These are phyloP conservation scores for Allium sativum DNA, from an alignment of 106 monocot genomes.

Conservation along the genomic window DNA sequence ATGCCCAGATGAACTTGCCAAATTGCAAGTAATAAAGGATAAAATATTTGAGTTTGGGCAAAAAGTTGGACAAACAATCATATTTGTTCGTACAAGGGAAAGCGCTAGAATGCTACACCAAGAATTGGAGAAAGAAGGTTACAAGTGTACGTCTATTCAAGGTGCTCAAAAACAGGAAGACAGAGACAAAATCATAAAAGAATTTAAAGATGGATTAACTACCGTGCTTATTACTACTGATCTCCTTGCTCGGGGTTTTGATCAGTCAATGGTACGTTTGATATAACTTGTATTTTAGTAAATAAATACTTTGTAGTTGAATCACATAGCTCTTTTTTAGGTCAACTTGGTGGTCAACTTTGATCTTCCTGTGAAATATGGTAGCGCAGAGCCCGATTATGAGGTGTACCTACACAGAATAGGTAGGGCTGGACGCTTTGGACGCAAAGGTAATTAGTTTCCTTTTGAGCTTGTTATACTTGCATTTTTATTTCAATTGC, in stretches of 20 bases:
- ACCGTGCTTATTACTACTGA: conserved; percentile 91
- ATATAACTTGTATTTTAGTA: too few species aligned
- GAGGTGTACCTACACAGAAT: conserved; percentile 95
- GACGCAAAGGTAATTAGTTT: conserved; percentile 68
- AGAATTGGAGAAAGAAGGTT: conserved; percentile 50
- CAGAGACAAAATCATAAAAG: conserved; percentile 74
- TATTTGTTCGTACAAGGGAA: conserved; percentile 79
- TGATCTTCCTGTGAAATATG: conserved; percentile 75
- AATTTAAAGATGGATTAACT: conserved; percentile 81
- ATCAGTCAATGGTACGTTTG: conserved; percentile 66
- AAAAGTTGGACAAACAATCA: conserved; percentile 85
- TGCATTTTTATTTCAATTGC: not conserved
- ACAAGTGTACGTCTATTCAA: conserved; percentile 87
- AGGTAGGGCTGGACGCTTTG: conserved; percentile 92
- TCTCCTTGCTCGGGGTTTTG: conserved; percentile 90
- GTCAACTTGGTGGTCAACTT: conserved; percentile 93
- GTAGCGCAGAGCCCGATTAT: conserved; percentile 57
- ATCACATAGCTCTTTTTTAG: conserved; percentile 10
- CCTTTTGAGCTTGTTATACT: not conserved
- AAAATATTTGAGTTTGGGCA: conserved; percentile 89
- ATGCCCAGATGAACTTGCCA: conserved; percentile 75
- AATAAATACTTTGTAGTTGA: too few species aligned
- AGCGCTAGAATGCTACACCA: conserved; percentile 68
- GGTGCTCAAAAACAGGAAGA: conserved; percentile 70
- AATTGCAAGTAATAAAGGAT: conserved; percentile 72